Evolutionary conservation across 306 rosid genomes (phyloP), one percentile per base, ranked within the genome.

Genomic region (Medicago truncatula): DNA sequence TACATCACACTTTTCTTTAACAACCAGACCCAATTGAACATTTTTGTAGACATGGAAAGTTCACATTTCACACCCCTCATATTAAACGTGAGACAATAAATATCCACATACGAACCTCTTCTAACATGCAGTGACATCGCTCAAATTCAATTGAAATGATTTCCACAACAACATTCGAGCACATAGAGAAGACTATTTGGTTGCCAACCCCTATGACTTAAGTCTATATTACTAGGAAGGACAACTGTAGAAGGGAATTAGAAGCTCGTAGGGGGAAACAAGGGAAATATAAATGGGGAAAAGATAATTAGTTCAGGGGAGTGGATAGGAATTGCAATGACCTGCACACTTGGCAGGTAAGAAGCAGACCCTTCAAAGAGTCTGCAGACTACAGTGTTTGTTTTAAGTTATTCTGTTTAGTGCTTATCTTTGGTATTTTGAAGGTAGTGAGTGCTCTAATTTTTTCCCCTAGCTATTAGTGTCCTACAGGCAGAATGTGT

Each of bases 301-400:
- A 59, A 11, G 17, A 8, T 3, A 63, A 70, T 47, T 17, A 72
- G 39, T 40, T 53, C 41, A 15, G 52, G 65, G 40, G 11, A 49
- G 64, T 36, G 21, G 5, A 53, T 62, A 50, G 56, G 46, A 73
- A 56, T 40, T 63, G 49, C 66, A 73, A 41, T 28, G 58, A 64
- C 28, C 1, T 17, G 41, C 31, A 7, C 65, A 47, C 40, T 7
- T 64, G 67, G 21, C 10, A 67, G 80, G 49, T 14, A 68, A 28
- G 68, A 43, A 67, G 23, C 75, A 57, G 49, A n/a, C 50, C 59
- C 41, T 31, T 67, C 28, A 41, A 58, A 59, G 62, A 77, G 75
- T 67, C 41, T 44, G 11, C 52, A 43, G 8, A 58, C 77, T 21
- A 57, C n/a, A 11, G 49, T 58, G n/a, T 58, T 4, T 59, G n/a